phyloP scores from a whole-genome alignment of 2,329 filamentous ascomycete genomes.

The Hysterium pulicare region DNA sequence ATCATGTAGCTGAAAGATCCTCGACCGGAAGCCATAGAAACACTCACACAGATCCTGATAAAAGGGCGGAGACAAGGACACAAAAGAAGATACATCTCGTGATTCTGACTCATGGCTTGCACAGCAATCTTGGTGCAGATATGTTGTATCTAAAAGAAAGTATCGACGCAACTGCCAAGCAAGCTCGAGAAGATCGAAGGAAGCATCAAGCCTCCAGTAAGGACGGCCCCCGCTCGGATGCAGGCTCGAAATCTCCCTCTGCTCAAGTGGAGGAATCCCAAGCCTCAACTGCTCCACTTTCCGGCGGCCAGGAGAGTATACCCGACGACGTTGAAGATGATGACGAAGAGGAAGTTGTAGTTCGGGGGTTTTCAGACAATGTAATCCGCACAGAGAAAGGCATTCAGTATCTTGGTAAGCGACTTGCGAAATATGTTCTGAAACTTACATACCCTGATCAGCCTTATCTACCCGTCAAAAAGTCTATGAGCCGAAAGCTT shows the following conservation, averaged over 20 bases:
- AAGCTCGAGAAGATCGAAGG: slow-evolving; percentile 68
- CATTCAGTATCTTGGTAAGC: slow-evolving; percentile 95
- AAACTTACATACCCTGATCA: slow-evolving; percentile 92
- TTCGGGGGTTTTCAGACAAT: slow-evolving; percentile 86
- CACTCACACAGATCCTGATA: slow-evolving; percentile 10
- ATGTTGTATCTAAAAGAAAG: slow-evolving; percentile 98
- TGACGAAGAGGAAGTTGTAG: slow-evolving; percentile 80
- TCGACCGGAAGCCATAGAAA: slow-evolving; percentile 23
- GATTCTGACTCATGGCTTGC: slow-evolving; percentile 86
- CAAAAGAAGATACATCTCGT: slow-evolving; percentile 85
- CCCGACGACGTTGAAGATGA: slow-evolving; percentile 53
- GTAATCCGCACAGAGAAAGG: slow-evolving; percentile 87
- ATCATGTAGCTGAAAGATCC: slow-evolving; percentile 22
- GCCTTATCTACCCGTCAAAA: slow-evolving; percentile 70
- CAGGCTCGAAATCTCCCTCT: slow-evolving; percentile 11
- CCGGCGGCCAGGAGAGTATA: slow-evolving; percentile 50
- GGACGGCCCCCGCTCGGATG: slow-evolving; percentile 7
- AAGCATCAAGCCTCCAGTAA: slow-evolving; percentile 47
- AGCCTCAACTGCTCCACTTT: slow-evolving; percentile 45
- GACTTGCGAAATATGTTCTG: slow-evolving; percentile 86
- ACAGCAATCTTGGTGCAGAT: slow-evolving; percentile 92
- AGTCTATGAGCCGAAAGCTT: slow-evolving; percentile 48
- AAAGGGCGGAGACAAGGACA: slow-evolving; percentile 42
- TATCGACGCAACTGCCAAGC: slow-evolving; percentile 77
- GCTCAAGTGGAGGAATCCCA: slow-evolving; percentile 10